A percentile compares a stretch with the other conserved stretches of the same genome.
Conservation (phyloP, 2,329 filamentous ascomycete genomes). For the Coniella lustricola region DNA sequence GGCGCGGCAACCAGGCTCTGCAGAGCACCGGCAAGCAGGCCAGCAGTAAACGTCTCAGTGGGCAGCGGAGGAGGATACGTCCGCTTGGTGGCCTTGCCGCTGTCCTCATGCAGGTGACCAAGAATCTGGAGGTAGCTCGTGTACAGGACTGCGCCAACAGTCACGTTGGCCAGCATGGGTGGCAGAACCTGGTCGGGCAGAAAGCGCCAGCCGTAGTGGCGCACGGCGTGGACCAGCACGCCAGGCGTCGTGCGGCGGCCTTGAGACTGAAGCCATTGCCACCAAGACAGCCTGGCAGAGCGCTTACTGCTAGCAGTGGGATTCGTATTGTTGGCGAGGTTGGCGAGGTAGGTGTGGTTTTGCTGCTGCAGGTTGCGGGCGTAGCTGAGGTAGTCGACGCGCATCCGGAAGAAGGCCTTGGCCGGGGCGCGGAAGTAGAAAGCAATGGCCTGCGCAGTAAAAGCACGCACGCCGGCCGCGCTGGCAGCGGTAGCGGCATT, state of each 20-base stretch:
- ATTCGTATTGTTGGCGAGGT: constrained; percentile 17
- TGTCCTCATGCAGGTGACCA: constrained; percentile 58
- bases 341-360: constrained; percentile 9
- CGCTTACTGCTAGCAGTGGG: not conserved
- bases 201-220: constrained; percentile 65
- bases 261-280: constrained; percentile 39
- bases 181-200: constrained; percentile 72
- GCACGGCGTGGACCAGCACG: constrained; percentile 59
- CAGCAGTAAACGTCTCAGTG: constrained; percentile 59
- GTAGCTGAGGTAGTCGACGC: constrained; percentile 73
- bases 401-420: constrained; percentile 85
- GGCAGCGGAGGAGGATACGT: constrained; percentile 64
- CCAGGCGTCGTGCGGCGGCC: constrained; percentile 56
- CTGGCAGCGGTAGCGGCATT: constrained; percentile 66
- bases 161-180: constrained; percentile 66
- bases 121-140: constrained; percentile 68
- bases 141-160: constrained; percentile 67
- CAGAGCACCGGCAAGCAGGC: constrained; percentile 59
- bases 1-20: constrained; percentile 69
- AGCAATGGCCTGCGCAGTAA: constrained; percentile 75
- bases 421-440: constrained; percentile 90
- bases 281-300: constrained; percentile 21
- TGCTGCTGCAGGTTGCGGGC: constrained; percentile 46
- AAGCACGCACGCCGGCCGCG: constrained; percentile 73
- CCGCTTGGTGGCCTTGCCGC: constrained; percentile 46